phyloP scores from a whole-genome alignment of 78 protist genomes.

The Dictyostelium brefeldianum region DNA sequence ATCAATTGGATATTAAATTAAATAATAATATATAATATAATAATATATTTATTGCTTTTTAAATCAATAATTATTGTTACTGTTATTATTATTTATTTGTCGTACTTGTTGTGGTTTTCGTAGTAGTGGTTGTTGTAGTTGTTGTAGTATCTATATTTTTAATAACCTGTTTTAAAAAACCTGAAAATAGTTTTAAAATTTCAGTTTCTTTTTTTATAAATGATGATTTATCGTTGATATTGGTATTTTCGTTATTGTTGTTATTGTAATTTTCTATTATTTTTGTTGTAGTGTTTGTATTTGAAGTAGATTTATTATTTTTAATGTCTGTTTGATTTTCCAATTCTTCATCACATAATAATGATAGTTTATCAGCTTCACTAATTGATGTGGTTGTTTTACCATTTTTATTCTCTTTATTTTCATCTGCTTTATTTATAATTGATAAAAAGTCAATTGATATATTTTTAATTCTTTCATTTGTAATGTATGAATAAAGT shows the following conservation, averaged over 20 bases:
- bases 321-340: background rate
- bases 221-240: background rate
- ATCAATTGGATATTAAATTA: no score
- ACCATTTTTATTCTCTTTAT: background rate
- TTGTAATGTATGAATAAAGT: background rate
- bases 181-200: conserved; percentile 11
- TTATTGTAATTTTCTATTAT: background rate
- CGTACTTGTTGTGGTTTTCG: no score
- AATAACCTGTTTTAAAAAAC: background rate
- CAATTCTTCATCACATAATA: conserved; percentile 20
- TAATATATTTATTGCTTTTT: no score
- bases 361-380: conserved; percentile 4
- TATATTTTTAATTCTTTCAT: background rate
- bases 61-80: no score
- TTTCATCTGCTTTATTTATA: background rate
- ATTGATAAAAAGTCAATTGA: background rate
- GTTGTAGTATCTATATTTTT: background rate
- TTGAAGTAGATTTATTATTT: background rate
- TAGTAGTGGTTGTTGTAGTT: no score
- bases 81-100: no score
- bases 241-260: background rate
- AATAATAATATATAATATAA: no score
- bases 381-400: background rate
- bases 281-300: background rate
- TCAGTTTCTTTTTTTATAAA: conserved; percentile 10